These are phyloP conservation scores for Ceratocystis ficicola DNA, from an alignment of 2,329 filamentous ascomycete genomes.

Conservation along the genomic window DNA sequence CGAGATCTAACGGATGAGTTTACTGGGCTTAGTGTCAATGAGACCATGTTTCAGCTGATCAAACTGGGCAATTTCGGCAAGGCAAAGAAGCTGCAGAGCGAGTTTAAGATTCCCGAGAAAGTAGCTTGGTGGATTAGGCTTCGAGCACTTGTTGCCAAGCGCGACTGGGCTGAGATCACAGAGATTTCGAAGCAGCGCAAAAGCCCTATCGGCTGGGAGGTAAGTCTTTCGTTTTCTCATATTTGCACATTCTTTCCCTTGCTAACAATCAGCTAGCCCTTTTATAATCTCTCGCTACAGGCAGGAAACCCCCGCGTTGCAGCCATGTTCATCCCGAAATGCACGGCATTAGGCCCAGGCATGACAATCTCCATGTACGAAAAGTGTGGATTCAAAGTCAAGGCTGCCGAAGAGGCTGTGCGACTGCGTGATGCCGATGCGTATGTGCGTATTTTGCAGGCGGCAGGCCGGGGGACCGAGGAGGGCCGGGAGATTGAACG, in stretches of 20 bases:
- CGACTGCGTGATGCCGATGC: conserved; percentile 64
- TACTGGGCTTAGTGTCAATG: conserved; percentile 73
- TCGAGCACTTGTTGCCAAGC: conserved; percentile 74
- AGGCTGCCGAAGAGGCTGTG: conserved; percentile 84
- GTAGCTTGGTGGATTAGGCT: conserved; percentile 77
- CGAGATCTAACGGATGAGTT: conserved; percentile 69
- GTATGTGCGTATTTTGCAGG: conserved; percentile 61
- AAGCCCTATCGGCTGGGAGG: conserved; percentile 93
- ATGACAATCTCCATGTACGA: conserved; percentile 86
- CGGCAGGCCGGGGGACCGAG: conserved; percentile 55
- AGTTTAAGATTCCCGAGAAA: conserved; percentile 89
- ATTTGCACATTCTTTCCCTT: background rate
- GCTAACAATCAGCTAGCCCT: conserved; percentile 45
- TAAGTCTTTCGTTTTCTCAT: conserved; percentile 32
- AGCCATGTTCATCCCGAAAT: conserved; percentile 75
- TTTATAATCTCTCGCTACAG: conserved; percentile 76
- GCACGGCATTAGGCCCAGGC: conserved; percentile 53
- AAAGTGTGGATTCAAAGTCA: conserved; percentile 80
- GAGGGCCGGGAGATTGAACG: conserved; percentile 71
- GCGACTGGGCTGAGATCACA: conserved; percentile 87
- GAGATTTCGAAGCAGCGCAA: conserved; percentile 68
- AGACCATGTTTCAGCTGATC: conserved; percentile 83
- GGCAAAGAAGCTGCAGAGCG: conserved; percentile 74
- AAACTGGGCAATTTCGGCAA: conserved; percentile 69
- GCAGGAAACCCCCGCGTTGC: conserved; percentile 86